These are phyloP conservation scores for Stemphylium beticola DNA, from an alignment of 2,329 filamentous ascomycete species.

Conservation along the genomic window DNA sequence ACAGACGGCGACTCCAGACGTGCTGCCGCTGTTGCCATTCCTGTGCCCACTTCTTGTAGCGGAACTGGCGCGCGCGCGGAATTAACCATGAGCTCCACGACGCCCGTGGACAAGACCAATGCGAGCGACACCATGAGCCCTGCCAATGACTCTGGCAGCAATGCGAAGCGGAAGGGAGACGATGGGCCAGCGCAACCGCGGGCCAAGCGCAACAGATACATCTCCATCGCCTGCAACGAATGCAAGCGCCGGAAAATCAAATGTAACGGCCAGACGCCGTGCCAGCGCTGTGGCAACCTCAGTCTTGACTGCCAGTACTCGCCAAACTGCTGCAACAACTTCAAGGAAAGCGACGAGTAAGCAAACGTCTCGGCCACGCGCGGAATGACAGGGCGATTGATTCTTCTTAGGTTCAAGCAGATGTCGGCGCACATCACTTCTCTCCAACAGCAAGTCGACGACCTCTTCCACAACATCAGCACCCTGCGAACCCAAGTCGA, in stretches of 20 bases:
- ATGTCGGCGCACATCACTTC: slow-evolving; percentile 76
- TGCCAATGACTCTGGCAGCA: slow-evolving; percentile 28
- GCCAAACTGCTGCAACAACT: slow-evolving; percentile 75
- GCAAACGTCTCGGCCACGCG: not conserved
- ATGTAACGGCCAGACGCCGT: slow-evolving; percentile 70
- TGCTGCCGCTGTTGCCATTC: not conserved
- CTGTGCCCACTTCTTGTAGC: slow-evolving; percentile 11
- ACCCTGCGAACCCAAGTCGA: slow-evolving; percentile 63
- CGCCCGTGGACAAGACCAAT: slow-evolving; percentile 25
- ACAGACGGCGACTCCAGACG: slow-evolving; percentile 15
- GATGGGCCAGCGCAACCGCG: slow-evolving; percentile 56
- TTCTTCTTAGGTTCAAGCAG: slow-evolving; percentile 67
- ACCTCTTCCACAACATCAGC: slow-evolving; percentile 74
- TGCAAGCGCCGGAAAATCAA: slow-evolving; percentile 72
- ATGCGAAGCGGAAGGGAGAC: slow-evolving; percentile 53
- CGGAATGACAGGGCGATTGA: slow-evolving; percentile 10
- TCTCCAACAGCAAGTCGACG: slow-evolving; percentile 84
- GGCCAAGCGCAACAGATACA: slow-evolving; percentile 67
- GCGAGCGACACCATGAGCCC: slow-evolving; percentile 46
- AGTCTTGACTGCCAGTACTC: slow-evolving; percentile 69
- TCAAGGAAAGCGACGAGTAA: slow-evolving; percentile 80
- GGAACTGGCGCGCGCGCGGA: slow-evolving; percentile 15
- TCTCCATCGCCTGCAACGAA: slow-evolving; percentile 71
- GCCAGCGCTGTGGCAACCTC: slow-evolving; percentile 69
- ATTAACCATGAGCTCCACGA: slow-evolving; percentile 21